Conservation (phyloP, 2,329 filamentous ascomycete species). For the Apiospora malaysiana region DNA sequence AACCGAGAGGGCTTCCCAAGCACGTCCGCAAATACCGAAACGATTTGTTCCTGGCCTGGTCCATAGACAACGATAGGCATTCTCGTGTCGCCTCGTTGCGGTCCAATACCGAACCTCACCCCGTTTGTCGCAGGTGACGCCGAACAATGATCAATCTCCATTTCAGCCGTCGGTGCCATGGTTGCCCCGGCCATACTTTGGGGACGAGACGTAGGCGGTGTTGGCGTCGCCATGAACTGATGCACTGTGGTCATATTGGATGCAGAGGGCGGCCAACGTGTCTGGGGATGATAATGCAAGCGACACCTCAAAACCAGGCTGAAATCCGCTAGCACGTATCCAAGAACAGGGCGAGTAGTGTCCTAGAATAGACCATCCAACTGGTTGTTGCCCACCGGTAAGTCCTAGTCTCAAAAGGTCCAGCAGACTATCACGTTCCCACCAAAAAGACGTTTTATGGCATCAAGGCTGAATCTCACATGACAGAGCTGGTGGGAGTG, state of each 20-base stretch:
- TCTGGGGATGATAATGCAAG: not conserved
- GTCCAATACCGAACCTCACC: slow-evolving; percentile 51
- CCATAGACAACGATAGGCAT: slow-evolving; percentile 73
- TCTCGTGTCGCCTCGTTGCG: slow-evolving; percentile 60
- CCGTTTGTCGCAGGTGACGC: slow-evolving; percentile 37
- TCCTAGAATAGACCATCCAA: not conserved
- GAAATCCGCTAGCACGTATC: not conserved
- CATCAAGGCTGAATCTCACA: not conserved
- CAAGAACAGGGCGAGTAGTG: not conserved
- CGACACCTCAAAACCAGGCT: not conserved
- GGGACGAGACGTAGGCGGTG: slow-evolving; percentile 53
- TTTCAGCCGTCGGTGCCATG: slow-evolving; percentile 29
- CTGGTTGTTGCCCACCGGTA: not conserved
- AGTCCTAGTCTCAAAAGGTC: not conserved
- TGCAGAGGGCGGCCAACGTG: not conserved
- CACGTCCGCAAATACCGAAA: slow-evolving; percentile 78
- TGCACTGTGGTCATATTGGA: slow-evolving; percentile 50
- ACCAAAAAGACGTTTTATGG: not conserved
- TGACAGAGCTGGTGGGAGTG: not conserved
- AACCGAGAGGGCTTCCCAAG: slow-evolving; percentile 75
- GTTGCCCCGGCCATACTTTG: slow-evolving; percentile 40
- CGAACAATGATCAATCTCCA: slow-evolving; percentile 35
- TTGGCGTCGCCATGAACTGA: slow-evolving; percentile 50
- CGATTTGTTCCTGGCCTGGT: slow-evolving; percentile 73
- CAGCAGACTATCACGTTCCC: not conserved